Evolutionary conservation across 2,329 filamentous ascomycete species (phyloP), one percentile per base, ranked within the genome.

Genomic region (Fusarium fracticaudum): DNA sequence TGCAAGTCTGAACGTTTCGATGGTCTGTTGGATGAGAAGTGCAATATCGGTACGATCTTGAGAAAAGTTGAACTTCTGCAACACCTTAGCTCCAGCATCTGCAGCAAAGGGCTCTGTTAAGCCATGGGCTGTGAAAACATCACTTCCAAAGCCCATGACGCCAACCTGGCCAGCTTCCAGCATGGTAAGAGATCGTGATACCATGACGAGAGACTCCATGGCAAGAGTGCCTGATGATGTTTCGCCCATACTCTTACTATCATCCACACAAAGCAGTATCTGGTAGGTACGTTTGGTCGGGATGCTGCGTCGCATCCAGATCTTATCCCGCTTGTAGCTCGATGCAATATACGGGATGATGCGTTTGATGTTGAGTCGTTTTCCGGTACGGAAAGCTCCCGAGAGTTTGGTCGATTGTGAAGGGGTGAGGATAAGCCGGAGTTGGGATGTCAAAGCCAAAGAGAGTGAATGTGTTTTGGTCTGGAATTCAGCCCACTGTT

Each of bases 291-390:
- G 93, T 84, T 98, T 98, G 43, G 92, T 96, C 3, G 97, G 97
- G 57, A 98, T 91, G 40, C 91, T 92, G 64, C 97, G 91, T 20
- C 97, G 93, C 92, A 99, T 97, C 96, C 96, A 99, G 84, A 99
- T 99, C 87, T 99, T 99, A 89, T 99, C 96, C 69, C 96, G 94
- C 87, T 98, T 98, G 88, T 98, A 99, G 80, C 93, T 92, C 1
- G 95, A 98, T 3, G 97, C 96, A 77, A 99, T 98, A 85, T 99
- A 99, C 0, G 97, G 96, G 79, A 99, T 99, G 84, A 99, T 99
- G 77, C 96, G 94, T 84, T 98, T 98, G 86, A 99, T 98, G 84
- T 98, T 99, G 78, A 99, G 94, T 1, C 96, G 93, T 83, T 99
- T 99, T 72, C 96, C 96, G 0, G 96, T 99, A 76, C 96, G 94